These are phyloP conservation scores for Tolypocladium pustulatum DNA, from an alignment of 2,329 filamentous ascomycete species.

Conservation along the genomic window DNA sequence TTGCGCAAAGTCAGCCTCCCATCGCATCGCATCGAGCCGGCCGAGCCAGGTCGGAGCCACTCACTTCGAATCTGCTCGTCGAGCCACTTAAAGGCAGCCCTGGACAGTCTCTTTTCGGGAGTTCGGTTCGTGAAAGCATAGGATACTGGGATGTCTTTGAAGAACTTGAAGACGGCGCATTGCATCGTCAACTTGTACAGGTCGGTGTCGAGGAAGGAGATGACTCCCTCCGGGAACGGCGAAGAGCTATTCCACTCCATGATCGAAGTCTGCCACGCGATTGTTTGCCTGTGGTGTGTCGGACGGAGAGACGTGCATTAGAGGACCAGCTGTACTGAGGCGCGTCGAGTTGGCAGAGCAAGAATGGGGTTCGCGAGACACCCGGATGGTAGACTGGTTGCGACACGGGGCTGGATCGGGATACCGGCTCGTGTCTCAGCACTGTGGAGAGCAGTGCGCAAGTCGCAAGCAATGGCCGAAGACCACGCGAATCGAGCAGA, in stretches of 20 bases:
- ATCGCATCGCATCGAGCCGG: not conserved
- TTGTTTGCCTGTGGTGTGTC: not conserved
- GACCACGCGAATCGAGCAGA: not conserved
- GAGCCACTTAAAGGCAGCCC: constrained; percentile 77
- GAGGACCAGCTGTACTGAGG: not conserved
- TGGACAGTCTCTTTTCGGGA: constrained; percentile 80
- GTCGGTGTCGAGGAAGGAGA: constrained; percentile 72
- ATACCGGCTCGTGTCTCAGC: not conserved
- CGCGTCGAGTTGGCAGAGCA: not conserved
- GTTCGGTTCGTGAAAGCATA: constrained; percentile 96
- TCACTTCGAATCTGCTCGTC: constrained; percentile 69
- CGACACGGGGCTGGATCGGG: not conserved
- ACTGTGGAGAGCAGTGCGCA: not conserved
- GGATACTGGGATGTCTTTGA: constrained; percentile 69
- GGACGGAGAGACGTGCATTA: not conserved
- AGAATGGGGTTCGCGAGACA: not conserved
- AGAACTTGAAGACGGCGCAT: constrained; percentile 89
- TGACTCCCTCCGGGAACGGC: constrained; percentile 64
- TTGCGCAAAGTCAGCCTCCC: constrained; percentile 14
- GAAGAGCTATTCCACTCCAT: constrained; percentile 60
- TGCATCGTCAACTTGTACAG: constrained; percentile 99
- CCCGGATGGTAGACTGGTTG: not conserved
- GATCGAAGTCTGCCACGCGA: not conserved
- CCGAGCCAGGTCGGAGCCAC: constrained; percentile 13
- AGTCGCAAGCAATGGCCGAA: not conserved